Evolutionary conservation across 2,329 filamentous ascomycete genomes (phyloP).

Genomic region (Ceratocystiopsis brevicomis): DNA sequence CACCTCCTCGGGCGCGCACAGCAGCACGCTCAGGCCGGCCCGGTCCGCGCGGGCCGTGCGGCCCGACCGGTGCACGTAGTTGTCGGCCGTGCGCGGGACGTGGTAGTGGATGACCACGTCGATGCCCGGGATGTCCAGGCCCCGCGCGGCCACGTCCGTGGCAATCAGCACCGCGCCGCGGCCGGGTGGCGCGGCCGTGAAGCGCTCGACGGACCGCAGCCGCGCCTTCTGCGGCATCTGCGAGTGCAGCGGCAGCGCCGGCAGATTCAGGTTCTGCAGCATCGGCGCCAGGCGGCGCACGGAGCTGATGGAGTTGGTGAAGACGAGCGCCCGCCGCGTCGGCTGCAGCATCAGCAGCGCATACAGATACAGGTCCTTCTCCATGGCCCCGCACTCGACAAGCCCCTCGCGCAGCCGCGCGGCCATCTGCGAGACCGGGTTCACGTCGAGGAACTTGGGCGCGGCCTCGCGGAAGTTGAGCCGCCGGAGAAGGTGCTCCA

Average conservation of each 20-base stretch:
- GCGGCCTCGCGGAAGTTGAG: conserved; percentile 70
- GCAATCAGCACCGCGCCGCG: conserved; percentile 56
- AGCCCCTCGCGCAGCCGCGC: conserved; percentile 70
- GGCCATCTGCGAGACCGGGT: conserved; percentile 79
- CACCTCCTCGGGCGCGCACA: conserved; percentile 85
- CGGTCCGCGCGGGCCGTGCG: conserved; percentile 73
- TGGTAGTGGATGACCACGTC: conserved; percentile 91
- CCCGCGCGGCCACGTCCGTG: conserved; percentile 83
- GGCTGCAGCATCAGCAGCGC: conserved; percentile 68
- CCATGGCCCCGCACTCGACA: conserved; percentile 78
- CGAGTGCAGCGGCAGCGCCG: conserved; percentile 65
- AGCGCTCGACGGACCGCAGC: conserved; percentile 78
- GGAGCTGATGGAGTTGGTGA: conserved; percentile 88
- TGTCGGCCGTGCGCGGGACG: conserved; percentile 74
- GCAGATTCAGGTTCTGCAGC: conserved; percentile 62
- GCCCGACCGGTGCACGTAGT: conserved; percentile 88
- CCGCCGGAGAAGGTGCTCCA: conserved; percentile 83
- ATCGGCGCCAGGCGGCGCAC: conserved; percentile 73
- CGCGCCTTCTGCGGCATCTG: conserved; percentile 94
- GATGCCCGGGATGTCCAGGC: conserved; percentile 80
- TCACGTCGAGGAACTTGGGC: conserved; percentile 83
- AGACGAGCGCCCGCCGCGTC: conserved; percentile 65
- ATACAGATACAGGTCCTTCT: conserved; percentile 95
- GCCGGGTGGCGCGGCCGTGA: conserved; percentile 43
- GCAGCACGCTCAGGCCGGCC: conserved; percentile 63